Evolutionary conservation across 257 asterid species (phyloP).

Genomic region (Solanum chmielewskii): DNA sequence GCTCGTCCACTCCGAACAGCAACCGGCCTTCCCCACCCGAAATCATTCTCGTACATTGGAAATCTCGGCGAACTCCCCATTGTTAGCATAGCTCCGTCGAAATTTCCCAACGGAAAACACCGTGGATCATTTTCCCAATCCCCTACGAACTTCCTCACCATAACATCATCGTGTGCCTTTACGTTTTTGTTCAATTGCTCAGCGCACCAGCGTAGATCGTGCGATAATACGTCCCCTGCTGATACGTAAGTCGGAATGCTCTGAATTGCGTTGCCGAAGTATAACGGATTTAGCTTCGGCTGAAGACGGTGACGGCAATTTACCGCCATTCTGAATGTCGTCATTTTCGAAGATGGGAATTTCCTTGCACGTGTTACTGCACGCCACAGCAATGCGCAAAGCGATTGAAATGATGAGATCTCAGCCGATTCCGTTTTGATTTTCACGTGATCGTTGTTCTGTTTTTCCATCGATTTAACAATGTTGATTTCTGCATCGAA

Average conservation of each 20-base stretch:
- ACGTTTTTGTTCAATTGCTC: conserved; percentile 20
- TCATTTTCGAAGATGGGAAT: conserved; percentile 7
- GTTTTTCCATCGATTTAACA: conserved; percentile 4
- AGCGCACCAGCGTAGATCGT: conserved; percentile 27
- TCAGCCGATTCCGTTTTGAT: background rate
- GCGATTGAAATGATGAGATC: conserved; percentile 27
- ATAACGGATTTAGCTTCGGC: conserved; percentile 20
- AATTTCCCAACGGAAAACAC: conserved; percentile 24
- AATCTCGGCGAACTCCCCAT: conserved; percentile 36
- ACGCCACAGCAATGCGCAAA: conserved; percentile 30
- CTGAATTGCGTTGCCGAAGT: conserved; percentile 32
- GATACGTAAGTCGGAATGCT: conserved; percentile 22
- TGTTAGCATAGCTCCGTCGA: conserved; percentile 30
- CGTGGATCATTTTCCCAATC: conserved; percentile 27
- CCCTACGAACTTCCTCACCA: conserved; percentile 16
- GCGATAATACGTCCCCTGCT: conserved; percentile 23
- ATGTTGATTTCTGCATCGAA: background rate
- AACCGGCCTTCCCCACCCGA: conserved; percentile 37
- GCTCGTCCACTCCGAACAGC: conserved; percentile 24
- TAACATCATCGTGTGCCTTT: conserved; percentile 1
- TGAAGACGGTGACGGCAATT: conserved; percentile 25
- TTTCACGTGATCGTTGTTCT: background rate
- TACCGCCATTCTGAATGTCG: conserved; percentile 25
- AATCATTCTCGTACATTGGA: conserved; percentile 33
- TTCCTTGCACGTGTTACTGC: conserved; percentile 35